Base-by-base conservation (phyloP, 2,329 filamentous ascomycete species). In the Scytalidium sp. region DNA sequence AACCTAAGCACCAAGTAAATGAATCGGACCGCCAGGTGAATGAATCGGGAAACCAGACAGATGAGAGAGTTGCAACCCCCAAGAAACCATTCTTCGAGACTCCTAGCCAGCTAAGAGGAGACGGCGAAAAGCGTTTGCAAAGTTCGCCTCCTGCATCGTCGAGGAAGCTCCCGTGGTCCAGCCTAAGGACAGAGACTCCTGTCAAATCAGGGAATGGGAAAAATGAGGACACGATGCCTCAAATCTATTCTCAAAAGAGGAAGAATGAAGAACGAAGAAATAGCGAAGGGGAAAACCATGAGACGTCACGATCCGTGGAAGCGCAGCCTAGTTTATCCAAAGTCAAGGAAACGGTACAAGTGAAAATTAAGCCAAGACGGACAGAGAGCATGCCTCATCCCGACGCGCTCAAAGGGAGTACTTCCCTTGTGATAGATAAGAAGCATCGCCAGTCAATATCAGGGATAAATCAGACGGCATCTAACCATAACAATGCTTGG, bases 71-170 rank as follows among this genome's bases (percentile, higher is more conserved):
- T 40, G 3, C 6, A 22, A 20, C 19, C 40, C n/a, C 15, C 3
- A 50, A 45, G 40, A 49, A 39, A 23, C 53, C 42, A 29, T 59
- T 56, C 43, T 59, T 59, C 21, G 54, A 57, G 22, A 59, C 56
- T 1, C 44, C 47, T n/a, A 59, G 56, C 45, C 56, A 59, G 46
- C 13, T 53, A 15, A 36, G 13, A 36, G 32, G 4, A 5, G 11
- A 36, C 13, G 17, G 17, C 32, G 17, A 27, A 27, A 27, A n/a
- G 11, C 5, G 32, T 36, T 9, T 36, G 5, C 11, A n/a, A 10
- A 36, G 32, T 36, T 36, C 32, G 5, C 17, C 32, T 36, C 32
- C 8, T n/a, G 15, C 32, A 36, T 36, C 32, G 13, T 36, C 32
- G 17, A 36, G 32, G 13, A 36, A 36, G 15, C 15, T 36, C 32